Conservation (phyloP, 176 grass and related monocot species). For the Bromus sterilis region DNA sequence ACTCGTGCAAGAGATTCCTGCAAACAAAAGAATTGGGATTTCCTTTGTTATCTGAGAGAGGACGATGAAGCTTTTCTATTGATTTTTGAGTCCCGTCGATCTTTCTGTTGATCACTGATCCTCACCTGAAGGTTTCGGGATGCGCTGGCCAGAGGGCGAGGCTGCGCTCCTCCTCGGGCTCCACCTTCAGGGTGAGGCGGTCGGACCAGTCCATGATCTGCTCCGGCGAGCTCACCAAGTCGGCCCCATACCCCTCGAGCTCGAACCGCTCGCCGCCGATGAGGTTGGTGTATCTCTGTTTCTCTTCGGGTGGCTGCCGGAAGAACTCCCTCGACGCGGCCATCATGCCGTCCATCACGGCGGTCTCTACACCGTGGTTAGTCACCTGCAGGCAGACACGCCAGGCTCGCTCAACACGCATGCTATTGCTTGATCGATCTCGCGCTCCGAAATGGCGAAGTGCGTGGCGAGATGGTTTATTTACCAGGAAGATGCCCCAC, state of each 20-base stretch:
- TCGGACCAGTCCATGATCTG: slow-evolving; percentile 55
- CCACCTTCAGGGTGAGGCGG: slow-evolving; percentile 42
- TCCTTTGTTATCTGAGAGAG: no score
- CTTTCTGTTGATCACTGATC: no score
- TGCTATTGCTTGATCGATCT: not conserved
- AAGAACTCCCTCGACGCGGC: slow-evolving; percentile 43
- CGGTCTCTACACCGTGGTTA: slow-evolving; percentile 29
- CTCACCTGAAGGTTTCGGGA: slow-evolving; percentile 38
- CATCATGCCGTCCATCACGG: slow-evolving; percentile 41
- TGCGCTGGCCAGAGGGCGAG: slow-evolving; percentile 31
- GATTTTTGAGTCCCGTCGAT: no score
- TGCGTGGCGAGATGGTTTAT: not conserved
- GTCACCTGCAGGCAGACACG: not conserved
- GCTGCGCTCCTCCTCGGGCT: slow-evolving; percentile 29
- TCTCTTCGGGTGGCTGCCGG: slow-evolving; percentile 27
- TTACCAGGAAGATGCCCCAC: slow-evolving; percentile 57
- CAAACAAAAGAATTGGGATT: no score
- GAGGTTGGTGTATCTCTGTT: slow-evolving; percentile 33
- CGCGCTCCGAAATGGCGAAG: not conserved
- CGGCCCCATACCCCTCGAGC: slow-evolving; percentile 47
- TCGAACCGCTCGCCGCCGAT: slow-evolving; percentile 32
- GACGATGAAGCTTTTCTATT: no score
- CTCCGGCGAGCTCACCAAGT: slow-evolving; percentile 12
- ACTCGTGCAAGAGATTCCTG: slow-evolving; percentile 35
- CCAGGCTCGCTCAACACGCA: not conserved